Evolutionary conservation across 176 grass and related monocot genomes (phyloP).

Genomic region (Calamus simplicifolius): DNA sequence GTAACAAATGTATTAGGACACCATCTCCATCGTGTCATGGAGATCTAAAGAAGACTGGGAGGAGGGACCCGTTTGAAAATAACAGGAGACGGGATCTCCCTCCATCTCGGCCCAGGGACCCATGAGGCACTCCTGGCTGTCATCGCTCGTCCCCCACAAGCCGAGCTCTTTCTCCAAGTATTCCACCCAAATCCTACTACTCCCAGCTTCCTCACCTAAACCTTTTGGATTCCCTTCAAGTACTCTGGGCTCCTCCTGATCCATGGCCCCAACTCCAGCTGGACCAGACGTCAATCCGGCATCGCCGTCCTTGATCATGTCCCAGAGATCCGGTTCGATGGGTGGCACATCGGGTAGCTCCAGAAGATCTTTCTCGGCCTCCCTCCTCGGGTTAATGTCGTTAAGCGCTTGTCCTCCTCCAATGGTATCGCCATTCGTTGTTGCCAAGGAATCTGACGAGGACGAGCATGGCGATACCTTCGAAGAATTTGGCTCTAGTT

Average conservation of each 20-base stretch:
- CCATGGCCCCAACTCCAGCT: background rate
- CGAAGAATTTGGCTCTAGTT: too few species aligned
- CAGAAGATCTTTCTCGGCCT: too few species aligned
- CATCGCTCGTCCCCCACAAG: slow-evolving; percentile 22
- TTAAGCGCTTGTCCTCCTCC: slow-evolving; percentile 19
- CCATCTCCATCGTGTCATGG: too few species aligned
- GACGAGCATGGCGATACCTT: slow-evolving; percentile 40
- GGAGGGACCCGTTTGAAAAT: background rate
- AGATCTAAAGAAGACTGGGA: background rate
- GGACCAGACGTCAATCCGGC: slow-evolving; percentile 36
- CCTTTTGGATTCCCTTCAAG: slow-evolving; percentile 17
- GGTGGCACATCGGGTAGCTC: too few species aligned
- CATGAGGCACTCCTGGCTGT: background rate
- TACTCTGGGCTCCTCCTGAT: background rate
- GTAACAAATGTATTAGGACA: too few species aligned
- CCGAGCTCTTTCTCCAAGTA: slow-evolving; percentile 70
- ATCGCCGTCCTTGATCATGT: slow-evolving; percentile 1
- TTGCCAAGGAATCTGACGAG: slow-evolving; percentile 22
- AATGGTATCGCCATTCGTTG: slow-evolving; percentile 9
- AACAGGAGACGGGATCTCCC: background rate
- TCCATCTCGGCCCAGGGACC: background rate
- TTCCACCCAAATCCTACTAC: slow-evolving; percentile 46
- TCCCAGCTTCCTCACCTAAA: background rate
- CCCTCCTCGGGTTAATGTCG: too few species aligned
- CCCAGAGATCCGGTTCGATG: too few species aligned